A percentile compares a stretch with the other conserved stretches of the same genome.
Evolutionary conservation across 768 basidiomycete species (phyloP).

Genomic region (Pulveroboletus ravenelii): DNA sequence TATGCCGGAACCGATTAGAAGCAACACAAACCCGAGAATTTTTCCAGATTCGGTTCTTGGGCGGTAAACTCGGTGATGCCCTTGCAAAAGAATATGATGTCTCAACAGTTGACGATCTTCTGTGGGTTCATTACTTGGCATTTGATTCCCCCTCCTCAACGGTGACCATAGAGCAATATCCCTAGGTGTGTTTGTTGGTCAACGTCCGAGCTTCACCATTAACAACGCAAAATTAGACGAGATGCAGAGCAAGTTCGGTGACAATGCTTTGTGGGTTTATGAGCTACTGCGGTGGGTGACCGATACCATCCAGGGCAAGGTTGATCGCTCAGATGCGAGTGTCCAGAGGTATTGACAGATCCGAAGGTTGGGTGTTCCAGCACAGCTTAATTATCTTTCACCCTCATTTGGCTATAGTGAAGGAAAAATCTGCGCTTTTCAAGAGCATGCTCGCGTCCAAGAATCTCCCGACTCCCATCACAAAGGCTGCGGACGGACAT

Average conservation of each 20-base stretch:
- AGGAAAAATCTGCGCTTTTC: conserved; percentile 70
- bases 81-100: conserved; percentile 86
- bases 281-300: conserved; percentile 72
- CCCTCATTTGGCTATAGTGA: conserved; percentile 51
- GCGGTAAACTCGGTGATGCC: conserved; percentile 89
- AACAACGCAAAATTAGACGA: conserved; percentile 45
- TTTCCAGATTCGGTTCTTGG: conserved; percentile 82
- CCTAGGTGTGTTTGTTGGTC: conserved; percentile 42
- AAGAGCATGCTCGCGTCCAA: conserved; percentile 98
- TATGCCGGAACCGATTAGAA: conserved; percentile 20
- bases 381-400: neutral
- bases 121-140: conserved; percentile 48
- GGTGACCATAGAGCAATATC: conserved; percentile 43
- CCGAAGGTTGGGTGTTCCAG: conserved; percentile 57
- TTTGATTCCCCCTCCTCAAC: conserved; percentile 1
- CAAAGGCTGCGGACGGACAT: conserved; percentile 65
- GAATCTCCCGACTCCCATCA: conserved; percentile 79
- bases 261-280: conserved; percentile 86
- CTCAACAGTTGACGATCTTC: conserved; percentile 82
- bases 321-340: neutral
- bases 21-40: neutral
- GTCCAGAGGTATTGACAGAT: conserved; percentile 75
- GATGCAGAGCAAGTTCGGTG: conserved; percentile 77
- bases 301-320: neutral
- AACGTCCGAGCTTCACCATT: neutral